Percentiles rank a stretch among this genome's conserved stretches.
phyloP scores from a whole-genome alignment of 2,329 filamentous ascomycete genomes.

The Orbilia blumenaviensis region DNA sequence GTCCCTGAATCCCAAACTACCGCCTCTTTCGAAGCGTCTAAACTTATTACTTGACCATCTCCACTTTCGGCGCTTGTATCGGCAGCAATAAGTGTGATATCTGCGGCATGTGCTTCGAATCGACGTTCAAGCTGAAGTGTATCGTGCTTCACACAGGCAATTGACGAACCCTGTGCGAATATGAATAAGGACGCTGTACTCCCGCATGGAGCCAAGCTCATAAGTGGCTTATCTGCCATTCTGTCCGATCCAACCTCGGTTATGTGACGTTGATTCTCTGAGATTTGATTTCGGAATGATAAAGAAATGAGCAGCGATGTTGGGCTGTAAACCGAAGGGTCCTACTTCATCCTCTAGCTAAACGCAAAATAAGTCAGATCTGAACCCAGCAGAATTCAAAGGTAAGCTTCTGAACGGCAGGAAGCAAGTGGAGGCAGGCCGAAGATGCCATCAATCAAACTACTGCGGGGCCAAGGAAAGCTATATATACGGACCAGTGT shows the following conservation, averaged over 20 bases:
- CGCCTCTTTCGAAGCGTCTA: slow-evolving; percentile 87
- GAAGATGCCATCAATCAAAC: not conserved
- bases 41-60: slow-evolving; percentile 88
- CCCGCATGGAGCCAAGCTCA: slow-evolving; percentile 71
- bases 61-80: slow-evolving; percentile 91
- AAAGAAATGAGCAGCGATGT: slow-evolving; percentile 20
- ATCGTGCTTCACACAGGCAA: slow-evolving; percentile 91
- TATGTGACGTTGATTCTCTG: slow-evolving; percentile 27
- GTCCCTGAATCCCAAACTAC: slow-evolving; percentile 98
- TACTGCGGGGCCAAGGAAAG: slow-evolving; percentile 7
- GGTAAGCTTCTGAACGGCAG: not conserved
- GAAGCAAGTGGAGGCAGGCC: not conserved
- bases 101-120: slow-evolving; percentile 83
- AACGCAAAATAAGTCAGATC: slow-evolving; percentile 5
- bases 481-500: slow-evolving; percentile 45
- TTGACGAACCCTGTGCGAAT: slow-evolving; percentile 81
- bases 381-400: not conserved
- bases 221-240: slow-evolving; percentile 52
- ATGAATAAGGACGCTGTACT: slow-evolving; percentile 91
- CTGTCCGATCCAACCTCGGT: slow-evolving; percentile 22
- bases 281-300: slow-evolving; percentile 41
- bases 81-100: slow-evolving; percentile 83
- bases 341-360: slow-evolving; percentile 50
- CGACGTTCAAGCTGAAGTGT: slow-evolving; percentile 86
- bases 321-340: slow-evolving; percentile 35